A percentile compares a stretch with the other conserved stretches of the same genome.
Evolutionary conservation across 441 rosid species (phyloP).

Genomic region (Gossypium davidsonii): DNA sequence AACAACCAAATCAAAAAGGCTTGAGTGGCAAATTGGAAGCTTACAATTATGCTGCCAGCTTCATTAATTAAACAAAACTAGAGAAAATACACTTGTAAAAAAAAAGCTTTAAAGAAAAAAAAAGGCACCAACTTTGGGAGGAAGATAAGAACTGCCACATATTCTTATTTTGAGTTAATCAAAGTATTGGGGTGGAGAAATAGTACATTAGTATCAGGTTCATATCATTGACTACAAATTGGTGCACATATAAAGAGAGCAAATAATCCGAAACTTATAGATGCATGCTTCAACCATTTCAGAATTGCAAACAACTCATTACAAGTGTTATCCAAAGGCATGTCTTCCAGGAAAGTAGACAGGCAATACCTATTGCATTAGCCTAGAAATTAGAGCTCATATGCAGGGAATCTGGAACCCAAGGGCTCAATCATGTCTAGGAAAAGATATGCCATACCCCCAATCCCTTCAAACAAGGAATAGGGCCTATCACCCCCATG

Average conservation of each 20-base stretch:
- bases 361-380: not conserved
- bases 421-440: constrained; percentile 60
- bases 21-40: not conserved
- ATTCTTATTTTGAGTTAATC: not conserved
- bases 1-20: not conserved
- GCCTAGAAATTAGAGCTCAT: constrained; percentile 34
- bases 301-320: constrained; percentile 2
- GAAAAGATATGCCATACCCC: constrained; percentile 71
- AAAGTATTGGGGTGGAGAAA: not conserved
- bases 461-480: constrained; percentile 66
- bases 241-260: not conserved
- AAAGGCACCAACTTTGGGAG: not conserved
- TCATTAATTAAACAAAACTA: not conserved
- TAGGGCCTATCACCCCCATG: constrained; percentile 50
- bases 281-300: not conserved
- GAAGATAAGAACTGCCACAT: not conserved
- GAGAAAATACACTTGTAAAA: not conserved
- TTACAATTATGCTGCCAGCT: not conserved
- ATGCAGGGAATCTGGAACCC: constrained; percentile 59
- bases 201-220: not conserved
- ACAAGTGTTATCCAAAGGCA: not conserved
- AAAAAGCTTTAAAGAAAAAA: not conserved
- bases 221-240: not conserved
- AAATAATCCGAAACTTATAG: not conserved
- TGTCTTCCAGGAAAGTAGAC: not conserved